Evolutionary conservation across 2,329 filamentous ascomycete species (phyloP).

Genomic region (Diaporthe sp.): DNA sequence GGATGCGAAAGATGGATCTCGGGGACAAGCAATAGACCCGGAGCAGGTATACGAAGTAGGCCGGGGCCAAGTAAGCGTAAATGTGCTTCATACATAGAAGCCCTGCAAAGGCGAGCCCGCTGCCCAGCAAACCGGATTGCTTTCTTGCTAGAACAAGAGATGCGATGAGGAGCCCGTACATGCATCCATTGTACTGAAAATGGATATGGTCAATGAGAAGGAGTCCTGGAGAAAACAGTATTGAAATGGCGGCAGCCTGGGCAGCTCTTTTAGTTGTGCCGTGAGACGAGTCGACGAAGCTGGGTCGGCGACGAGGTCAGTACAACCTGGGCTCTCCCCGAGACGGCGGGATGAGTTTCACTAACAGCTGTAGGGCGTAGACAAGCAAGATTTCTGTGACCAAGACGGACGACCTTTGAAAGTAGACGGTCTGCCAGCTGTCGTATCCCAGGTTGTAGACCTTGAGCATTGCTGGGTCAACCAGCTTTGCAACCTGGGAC

Average conservation of each 20-base stretch:
- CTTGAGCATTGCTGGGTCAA: slow-evolving; percentile 85
- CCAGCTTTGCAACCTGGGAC: slow-evolving; percentile 82
- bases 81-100: slow-evolving; percentile 98
- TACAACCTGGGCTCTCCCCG: not conserved
- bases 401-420: slow-evolving; percentile 91
- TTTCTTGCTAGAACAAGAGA: slow-evolving; percentile 87
- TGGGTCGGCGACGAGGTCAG: slow-evolving; percentile 51
- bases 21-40: slow-evolving; percentile 88
- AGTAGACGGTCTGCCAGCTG: slow-evolving; percentile 94
- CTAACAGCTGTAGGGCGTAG: slow-evolving; percentile 83
- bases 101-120: slow-evolving; percentile 86
- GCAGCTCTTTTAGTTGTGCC: slow-evolving; percentile 77
- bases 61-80: slow-evolving; percentile 94
- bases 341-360: not conserved
- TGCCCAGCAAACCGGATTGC: slow-evolving; percentile 79
- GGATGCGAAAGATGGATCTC: slow-evolving; percentile 81
- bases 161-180: slow-evolving; percentile 91
- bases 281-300: slow-evolving; percentile 81
- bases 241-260: slow-evolving; percentile 88
- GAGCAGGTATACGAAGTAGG: slow-evolving; percentile 95
- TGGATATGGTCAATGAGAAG: slow-evolving; percentile 98
- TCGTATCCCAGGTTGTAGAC: slow-evolving; percentile 87
- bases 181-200: slow-evolving; percentile 98
- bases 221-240: slow-evolving; percentile 91
- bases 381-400: slow-evolving; percentile 86